These are phyloP conservation scores for Colletotrichum sp. DNA, from an alignment of 2,329 filamentous ascomycete species.

Conservation along the genomic window DNA sequence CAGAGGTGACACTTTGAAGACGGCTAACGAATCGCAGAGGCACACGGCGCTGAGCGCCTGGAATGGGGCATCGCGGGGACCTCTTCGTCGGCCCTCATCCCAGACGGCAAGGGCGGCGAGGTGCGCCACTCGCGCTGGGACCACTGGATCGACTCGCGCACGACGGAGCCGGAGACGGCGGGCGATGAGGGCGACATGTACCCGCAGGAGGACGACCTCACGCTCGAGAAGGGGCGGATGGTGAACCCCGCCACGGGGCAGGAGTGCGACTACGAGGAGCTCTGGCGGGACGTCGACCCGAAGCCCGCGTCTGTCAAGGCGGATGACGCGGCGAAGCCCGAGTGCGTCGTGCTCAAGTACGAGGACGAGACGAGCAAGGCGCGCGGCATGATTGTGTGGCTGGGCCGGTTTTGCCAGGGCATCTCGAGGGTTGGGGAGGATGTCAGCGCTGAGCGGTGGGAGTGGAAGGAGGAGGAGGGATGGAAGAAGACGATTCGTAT, in stretches of 20 bases:
- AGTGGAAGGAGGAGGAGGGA: slow-evolving; percentile 35
- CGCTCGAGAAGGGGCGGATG: slow-evolving; percentile 65
- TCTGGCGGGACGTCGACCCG: slow-evolving; percentile 60
- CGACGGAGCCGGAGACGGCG: slow-evolving; percentile 37
- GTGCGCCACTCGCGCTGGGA: slow-evolving; percentile 51
- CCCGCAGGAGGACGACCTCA: slow-evolving; percentile 40
- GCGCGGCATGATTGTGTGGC: slow-evolving; percentile 56
- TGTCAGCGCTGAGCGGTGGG: slow-evolving; percentile 61
- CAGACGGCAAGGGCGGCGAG: slow-evolving; percentile 28
- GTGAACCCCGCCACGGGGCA: slow-evolving; percentile 59
- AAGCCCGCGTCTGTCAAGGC: not conserved
- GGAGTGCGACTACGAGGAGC: slow-evolving; percentile 66
- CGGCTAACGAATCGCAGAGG: not conserved
- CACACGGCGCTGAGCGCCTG: slow-evolving; percentile 37
- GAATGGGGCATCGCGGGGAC: slow-evolving; percentile 72
- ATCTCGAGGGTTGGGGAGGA: slow-evolving; percentile 50
- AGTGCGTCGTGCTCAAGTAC: slow-evolving; percentile 46
- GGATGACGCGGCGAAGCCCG: slow-evolving; percentile 17
- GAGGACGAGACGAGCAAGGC: slow-evolving; percentile 33
- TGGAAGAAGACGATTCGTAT: slow-evolving; percentile 43
- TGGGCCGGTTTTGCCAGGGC: slow-evolving; percentile 63
- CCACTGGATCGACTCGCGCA: slow-evolving; percentile 66
- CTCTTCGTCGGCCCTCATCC: slow-evolving; percentile 41
- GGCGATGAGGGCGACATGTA: slow-evolving; percentile 64
- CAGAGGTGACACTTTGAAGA: fast-evolving